Evolutionary conservation across 805 yeast species (phyloP).

Genomic region (Teunomyces stri): DNA sequence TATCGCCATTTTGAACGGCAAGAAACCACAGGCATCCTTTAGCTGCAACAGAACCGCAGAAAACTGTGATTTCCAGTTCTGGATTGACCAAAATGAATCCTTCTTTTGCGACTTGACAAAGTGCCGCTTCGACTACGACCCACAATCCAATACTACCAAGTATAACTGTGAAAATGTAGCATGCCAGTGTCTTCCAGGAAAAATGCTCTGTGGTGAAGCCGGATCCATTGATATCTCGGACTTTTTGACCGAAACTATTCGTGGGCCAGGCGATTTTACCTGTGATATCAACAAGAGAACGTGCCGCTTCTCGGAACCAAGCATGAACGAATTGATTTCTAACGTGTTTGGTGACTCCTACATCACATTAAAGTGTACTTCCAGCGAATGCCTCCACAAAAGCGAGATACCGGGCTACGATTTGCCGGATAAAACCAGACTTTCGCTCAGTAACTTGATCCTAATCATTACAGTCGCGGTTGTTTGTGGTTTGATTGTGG

Average conservation of each 20-base stretch:
- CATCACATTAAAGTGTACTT: constrained; percentile 73
- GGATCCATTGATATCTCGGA: constrained; percentile 96
- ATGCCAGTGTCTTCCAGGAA: constrained; percentile 90
- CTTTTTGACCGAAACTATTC: constrained; percentile 82
- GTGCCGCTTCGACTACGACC: constrained; percentile 71
- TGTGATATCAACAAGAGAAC: constrained; percentile 63
- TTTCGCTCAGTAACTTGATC: constrained; percentile 47
- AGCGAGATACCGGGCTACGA: constrained; percentile 92
- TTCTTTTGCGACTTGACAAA: constrained; percentile 79
- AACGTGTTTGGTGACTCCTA: constrained; percentile 94
- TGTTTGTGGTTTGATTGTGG: constrained; percentile 41
- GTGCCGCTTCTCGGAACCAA: constrained; percentile 89
- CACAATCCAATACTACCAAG: constrained; percentile 61
- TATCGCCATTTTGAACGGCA: constrained; percentile 72
- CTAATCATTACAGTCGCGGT: constrained; percentile 43
- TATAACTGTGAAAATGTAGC: constrained; percentile 74
- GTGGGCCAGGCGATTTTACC: constrained; percentile 89
- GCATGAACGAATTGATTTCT: constrained; percentile 88
- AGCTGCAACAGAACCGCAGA: constrained; percentile 69
- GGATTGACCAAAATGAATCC: constrained; percentile 90
- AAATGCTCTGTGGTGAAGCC: constrained; percentile 89
- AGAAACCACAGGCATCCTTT: constrained; percentile 88
- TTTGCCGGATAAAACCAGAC: constrained; percentile 52
- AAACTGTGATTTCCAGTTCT: constrained; percentile 86
- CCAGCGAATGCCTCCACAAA: constrained; percentile 91